Percentiles rank a stretch among this genome's conserved stretches.
phyloP scores from a whole-genome alignment of 768 basidiomycete species.

The Mycena rebaudengoi region DNA sequence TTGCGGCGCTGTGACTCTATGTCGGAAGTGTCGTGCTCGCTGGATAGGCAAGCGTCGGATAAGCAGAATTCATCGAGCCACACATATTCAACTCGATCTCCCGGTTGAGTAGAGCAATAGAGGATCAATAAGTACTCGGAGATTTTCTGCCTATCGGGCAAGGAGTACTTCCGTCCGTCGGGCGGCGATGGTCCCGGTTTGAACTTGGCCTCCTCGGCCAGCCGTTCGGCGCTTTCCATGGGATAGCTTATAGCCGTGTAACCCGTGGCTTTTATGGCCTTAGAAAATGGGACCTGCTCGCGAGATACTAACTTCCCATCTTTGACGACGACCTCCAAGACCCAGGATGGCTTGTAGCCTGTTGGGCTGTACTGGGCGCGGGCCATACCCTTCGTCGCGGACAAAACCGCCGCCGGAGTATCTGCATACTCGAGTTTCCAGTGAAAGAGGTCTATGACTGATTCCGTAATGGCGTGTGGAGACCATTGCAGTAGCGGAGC shows the following conservation, averaged over 20 bases:
- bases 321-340: neutral
- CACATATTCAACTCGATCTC: neutral
- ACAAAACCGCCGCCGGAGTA: neutral
- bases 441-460: neutral
- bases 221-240: neutral
- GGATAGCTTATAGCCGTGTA: constrained; percentile 1
- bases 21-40: neutral
- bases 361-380: neutral
- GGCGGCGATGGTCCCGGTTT: neutral
- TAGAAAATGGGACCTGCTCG: neutral
- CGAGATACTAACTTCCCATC: neutral
- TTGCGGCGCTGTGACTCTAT: too few species aligned
- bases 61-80: neutral
- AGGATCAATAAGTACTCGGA: neutral
- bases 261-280: neutral
- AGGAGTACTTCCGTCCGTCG: neutral
- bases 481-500: neutral
- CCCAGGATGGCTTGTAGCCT: neutral
- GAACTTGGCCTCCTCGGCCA: neutral
- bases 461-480: neutral
- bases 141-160: neutral
- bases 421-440: constrained; percentile 1
- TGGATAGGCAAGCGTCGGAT: too few species aligned
- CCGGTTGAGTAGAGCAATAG: neutral
- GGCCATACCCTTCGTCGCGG: neutral